Evolutionary conservation across 345 rosid species (phyloP), one percentile per base, ranked within the genome.

Genomic region (Eucalyptus erythrocorys): DNA sequence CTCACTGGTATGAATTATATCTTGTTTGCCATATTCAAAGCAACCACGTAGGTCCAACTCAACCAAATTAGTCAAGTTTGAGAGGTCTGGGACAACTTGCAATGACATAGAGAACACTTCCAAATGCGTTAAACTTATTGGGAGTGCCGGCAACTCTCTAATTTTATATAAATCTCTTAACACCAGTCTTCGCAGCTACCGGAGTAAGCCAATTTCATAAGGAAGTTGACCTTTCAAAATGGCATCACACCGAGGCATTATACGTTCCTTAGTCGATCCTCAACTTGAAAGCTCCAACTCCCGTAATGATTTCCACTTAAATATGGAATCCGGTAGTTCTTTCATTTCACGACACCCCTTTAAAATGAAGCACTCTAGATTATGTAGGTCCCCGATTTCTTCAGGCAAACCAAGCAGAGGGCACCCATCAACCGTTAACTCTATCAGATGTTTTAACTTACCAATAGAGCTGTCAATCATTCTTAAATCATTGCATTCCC

Each of bases 41-140:
- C 8, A 9, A 1, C 0, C 37, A 14, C 1, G 0, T 14, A 64
- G 71, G 5, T 13, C 3, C 71, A 64, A 7, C 71, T 4, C 3
- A 64, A 30, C 71, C 37, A n/a, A n/a, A 61, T 30, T 61, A 3
- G 17, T 61, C 34, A 30, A 61, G 71, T 64, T 64, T 30, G 71
- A 64, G 71, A 64, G 71, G 9, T 64, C 1, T 4, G 4, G 68
- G 34, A 61, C 34, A 61, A 61, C 71, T 5, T 13, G 71, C 17
- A 61, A 61, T 2, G 71, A 30, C 71, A 0, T 61, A 61, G 71
- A 61, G 2, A 4, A 61, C 34, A 61, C 4, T 6, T 3, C 3
- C 4, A 61, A 1, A 30, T 61, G 32, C 3, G 17, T 61, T 30
- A 61, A 30, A 61, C 68, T 61, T 27, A 32, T 30, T 61, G 68